Base-by-base conservation (phyloP, 805 yeast genomes). In the Isabelozyma rhagii region DNA sequence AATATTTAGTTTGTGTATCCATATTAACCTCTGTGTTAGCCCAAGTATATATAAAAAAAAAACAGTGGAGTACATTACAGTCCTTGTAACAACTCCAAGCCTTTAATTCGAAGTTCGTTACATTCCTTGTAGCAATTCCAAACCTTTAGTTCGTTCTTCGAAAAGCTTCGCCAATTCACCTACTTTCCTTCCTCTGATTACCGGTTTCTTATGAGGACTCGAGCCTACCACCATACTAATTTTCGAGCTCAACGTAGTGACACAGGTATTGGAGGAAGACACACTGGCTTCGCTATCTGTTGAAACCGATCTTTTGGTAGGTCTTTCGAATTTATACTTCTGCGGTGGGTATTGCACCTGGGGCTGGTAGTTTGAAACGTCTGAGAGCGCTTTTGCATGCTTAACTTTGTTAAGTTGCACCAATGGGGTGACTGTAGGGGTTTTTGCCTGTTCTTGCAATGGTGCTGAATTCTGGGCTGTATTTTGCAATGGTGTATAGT, bases 81-180 rank as follows among this genome's bases (percentile, higher is more conserved):
- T 39, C 18, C 41, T 17, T 39, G 15, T 39, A 69, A 55, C 48
- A 69, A 55, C 48, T 71, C 74, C 45, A 72, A 57, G 1, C 75
- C 79, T 49, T 72, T 67, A 4, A 21, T 1, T 21, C 6, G 29
- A 11, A 9, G 36, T 31, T 8, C 10, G 18, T 39, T 15, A 39
- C 15, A 39, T 39, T 39, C 18, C 41, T 5, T 39, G 15, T 39
- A 69, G 54, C 21, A 74, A 56, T 48, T 72, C 74, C 45, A 72
- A 57, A 1, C 75, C 79, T 49, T 72, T 67, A 4, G 70, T 61
- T 54, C 85, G 69, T 59, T 84, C 88, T 59, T 85, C 91, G 55
- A 81, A 85, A 39, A 84, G 63, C 50, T 75, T 78, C 1, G 89
- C 86, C 51, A 85, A 67, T 58, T 80, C 83, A 10, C 83, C 80